Evolutionary conservation across 2,329 filamentous ascomycete genomes (phyloP).

Genomic region (Fusarium nematophilum): DNA sequence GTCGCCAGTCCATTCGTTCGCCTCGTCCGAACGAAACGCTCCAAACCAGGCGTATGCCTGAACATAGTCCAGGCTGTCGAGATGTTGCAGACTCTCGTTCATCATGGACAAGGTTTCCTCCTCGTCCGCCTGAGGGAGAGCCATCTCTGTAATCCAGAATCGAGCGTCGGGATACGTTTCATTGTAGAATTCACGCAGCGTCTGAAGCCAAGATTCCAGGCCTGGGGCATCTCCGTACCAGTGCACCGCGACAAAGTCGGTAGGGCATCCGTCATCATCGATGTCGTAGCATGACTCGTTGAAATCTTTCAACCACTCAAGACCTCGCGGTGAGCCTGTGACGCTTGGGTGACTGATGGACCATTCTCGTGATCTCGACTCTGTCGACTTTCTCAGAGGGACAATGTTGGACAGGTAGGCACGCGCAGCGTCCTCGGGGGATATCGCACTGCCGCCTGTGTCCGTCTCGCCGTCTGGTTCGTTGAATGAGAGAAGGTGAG

Average conservation of each 20-base stretch:
- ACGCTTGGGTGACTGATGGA: slow-evolving; percentile 55
- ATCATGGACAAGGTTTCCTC: slow-evolving; percentile 53
- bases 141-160: slow-evolving; percentile 57
- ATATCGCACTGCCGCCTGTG: slow-evolving; percentile 53
- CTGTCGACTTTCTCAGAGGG: slow-evolving; percentile 45
- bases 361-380: slow-evolving; percentile 45
- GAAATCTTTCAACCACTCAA: slow-evolving; percentile 54
- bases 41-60: slow-evolving; percentile 57
- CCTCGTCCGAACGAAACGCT: slow-evolving; percentile 51
- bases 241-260: slow-evolving; percentile 55
- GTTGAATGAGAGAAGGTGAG: slow-evolving; percentile 55
- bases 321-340: slow-evolving; percentile 52
- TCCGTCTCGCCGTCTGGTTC: slow-evolving; percentile 55
- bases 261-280: slow-evolving; percentile 51
- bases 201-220: slow-evolving; percentile 50
- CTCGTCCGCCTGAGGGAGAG: slow-evolving; percentile 49
- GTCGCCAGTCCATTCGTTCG: slow-evolving; percentile 54
- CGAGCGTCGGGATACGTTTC: slow-evolving; percentile 28
- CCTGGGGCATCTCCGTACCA: slow-evolving; percentile 55
- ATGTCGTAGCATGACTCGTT: slow-evolving; percentile 55
- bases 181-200: slow-evolving; percentile 52
- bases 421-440: slow-evolving; percentile 52
- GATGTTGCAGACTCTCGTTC: slow-evolving; percentile 51
- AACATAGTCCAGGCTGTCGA: slow-evolving; percentile 50
- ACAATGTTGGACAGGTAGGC: slow-evolving; percentile 52